These are phyloP conservation scores for Collybiopsis luxurians DNA, from an alignment of 768 basidiomycete genomes.

Conservation along the genomic window DNA sequence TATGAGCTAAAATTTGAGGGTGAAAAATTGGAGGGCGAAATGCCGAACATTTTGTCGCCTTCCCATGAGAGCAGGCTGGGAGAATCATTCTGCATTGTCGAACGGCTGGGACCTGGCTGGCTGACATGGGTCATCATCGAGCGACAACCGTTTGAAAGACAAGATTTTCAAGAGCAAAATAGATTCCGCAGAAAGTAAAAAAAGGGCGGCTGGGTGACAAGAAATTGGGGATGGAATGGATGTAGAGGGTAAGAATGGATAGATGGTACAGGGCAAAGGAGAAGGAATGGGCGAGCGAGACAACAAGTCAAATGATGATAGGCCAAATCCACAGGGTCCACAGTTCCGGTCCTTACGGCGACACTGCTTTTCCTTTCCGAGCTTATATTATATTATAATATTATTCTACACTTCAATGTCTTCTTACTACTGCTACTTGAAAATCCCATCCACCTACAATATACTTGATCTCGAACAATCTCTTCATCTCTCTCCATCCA, in stretches of 20 bases:
- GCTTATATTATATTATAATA: neutral
- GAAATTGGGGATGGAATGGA: neutral
- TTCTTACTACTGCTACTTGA: conserved; percentile 78
- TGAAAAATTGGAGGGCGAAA: conserved; percentile 1
- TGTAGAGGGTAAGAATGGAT: neutral
- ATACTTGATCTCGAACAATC: conserved; percentile 81
- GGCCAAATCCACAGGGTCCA: neutral
- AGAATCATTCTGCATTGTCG: conserved; percentile 18
- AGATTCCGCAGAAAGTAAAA: conserved; percentile 5
- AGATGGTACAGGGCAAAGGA: neutral
- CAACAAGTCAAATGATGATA: conserved; percentile 7
- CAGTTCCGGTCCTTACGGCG: conserved; percentile 8
- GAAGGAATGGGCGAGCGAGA: neutral
- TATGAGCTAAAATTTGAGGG: neutral
- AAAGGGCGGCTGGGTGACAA: too few relatives aligned
- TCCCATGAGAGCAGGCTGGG: conserved; percentile 61
- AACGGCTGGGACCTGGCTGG: conserved; percentile 18
- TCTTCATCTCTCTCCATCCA: conserved; percentile 84
- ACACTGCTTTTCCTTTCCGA: neutral
- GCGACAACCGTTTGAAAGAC: neutral
- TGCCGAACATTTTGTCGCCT: conserved; percentile 72
- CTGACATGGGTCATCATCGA: conserved; percentile 26
- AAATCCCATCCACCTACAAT: conserved; percentile 85
- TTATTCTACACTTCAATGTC: conserved; percentile 41
- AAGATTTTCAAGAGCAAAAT: conserved; percentile 4